Percentiles rank a stretch among this genome's conserved stretches.
These are phyloP conservation scores for Lumnitzera littorea DNA, from an alignment of 345 rosid genomes.

Conservation along the genomic window DNA sequence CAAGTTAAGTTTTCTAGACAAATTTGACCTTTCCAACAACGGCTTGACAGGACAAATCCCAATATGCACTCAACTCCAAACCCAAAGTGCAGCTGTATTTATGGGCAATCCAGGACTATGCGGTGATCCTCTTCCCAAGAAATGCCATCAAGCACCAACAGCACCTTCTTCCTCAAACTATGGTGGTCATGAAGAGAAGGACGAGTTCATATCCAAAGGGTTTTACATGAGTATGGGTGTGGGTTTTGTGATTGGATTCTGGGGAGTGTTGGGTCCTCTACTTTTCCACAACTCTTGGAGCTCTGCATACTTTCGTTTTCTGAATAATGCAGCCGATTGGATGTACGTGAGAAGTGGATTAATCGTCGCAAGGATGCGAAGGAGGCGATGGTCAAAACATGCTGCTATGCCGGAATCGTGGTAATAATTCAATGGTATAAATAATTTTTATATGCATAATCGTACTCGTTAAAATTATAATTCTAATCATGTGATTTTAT, in stretches of 20 bases:
- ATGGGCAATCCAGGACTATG: constrained; percentile 4
- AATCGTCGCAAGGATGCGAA: too few relatives aligned
- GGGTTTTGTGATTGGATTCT: constrained; percentile 6
- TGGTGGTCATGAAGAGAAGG: not conserved
- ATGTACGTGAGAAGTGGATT: not conserved
- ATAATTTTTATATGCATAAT: too few relatives aligned
- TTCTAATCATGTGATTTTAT: too few relatives aligned
- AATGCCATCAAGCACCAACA: not conserved
- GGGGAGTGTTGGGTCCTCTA: constrained; percentile 4
- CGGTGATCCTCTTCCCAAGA: constrained; percentile 4
- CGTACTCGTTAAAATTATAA: too few relatives aligned
- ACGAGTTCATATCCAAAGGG: too few relatives aligned
- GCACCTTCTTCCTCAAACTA: not conserved
- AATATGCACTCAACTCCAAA: constrained; percentile 1
- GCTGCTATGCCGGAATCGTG: too few relatives aligned
- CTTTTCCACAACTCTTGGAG: constrained; percentile 4
- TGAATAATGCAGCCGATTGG: not conserved
- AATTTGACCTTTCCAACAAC: constrained; percentile 24
- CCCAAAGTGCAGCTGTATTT: not conserved
- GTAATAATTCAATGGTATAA: too few relatives aligned
- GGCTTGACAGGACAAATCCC: constrained; percentile 7
- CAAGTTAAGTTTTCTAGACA: constrained; percentile 1
- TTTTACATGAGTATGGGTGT: not conserved
- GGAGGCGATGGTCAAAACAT: too few relatives aligned
- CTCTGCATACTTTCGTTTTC: constrained; percentile 1